phyloP scores from a whole-genome alignment of 1,139 yeast genomes.

The Blastobotrys persicus region DNA sequence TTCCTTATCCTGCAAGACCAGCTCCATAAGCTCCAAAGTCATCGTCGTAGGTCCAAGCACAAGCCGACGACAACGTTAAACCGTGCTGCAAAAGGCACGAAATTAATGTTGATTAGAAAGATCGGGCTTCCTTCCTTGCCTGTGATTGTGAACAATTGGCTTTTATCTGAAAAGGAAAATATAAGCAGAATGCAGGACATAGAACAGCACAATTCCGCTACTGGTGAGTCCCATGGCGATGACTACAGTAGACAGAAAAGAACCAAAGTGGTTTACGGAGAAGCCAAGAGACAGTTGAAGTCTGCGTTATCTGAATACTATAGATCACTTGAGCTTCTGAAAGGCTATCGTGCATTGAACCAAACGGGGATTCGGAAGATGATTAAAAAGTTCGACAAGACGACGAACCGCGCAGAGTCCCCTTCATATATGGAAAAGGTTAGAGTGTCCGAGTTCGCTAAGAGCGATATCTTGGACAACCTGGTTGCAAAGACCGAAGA shows the following conservation, averaged over 20 bases:
- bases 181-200: background rate
- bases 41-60: slow-evolving; percentile 36
- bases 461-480: slow-evolving; percentile 65
- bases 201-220: background rate
- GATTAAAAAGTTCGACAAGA: slow-evolving; percentile 84
- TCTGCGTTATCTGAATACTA: slow-evolving; percentile 78
- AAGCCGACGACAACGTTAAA: slow-evolving; percentile 23
- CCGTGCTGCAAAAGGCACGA: slow-evolving; percentile 26
- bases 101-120: slow-evolving; percentile 23
- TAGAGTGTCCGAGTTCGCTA: slow-evolving; percentile 53
- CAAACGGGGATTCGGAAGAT: slow-evolving; percentile 87
- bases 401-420: slow-evolving; percentile 51
- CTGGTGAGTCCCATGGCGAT: slow-evolving; percentile 10
- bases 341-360: slow-evolving; percentile 73
- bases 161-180: slow-evolving; percentile 11
- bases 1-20: slow-evolving; percentile 66
- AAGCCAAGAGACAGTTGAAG: slow-evolving; percentile 73
- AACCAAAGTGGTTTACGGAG: slow-evolving; percentile 48
- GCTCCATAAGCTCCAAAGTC: slow-evolving; percentile 59
- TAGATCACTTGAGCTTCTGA: slow-evolving; percentile 71
- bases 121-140: slow-evolving; percentile 39
- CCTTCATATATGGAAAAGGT: slow-evolving; percentile 59
- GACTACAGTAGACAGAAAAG: slow-evolving; percentile 20
- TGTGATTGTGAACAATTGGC: slow-evolving; percentile 9
- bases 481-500: slow-evolving; percentile 64